Percentiles rank a stretch among this genome's conserved stretches.
phyloP scores from a whole-genome alignment of 768 basidiomycete genomes.

The Auricularia heimuer region DNA sequence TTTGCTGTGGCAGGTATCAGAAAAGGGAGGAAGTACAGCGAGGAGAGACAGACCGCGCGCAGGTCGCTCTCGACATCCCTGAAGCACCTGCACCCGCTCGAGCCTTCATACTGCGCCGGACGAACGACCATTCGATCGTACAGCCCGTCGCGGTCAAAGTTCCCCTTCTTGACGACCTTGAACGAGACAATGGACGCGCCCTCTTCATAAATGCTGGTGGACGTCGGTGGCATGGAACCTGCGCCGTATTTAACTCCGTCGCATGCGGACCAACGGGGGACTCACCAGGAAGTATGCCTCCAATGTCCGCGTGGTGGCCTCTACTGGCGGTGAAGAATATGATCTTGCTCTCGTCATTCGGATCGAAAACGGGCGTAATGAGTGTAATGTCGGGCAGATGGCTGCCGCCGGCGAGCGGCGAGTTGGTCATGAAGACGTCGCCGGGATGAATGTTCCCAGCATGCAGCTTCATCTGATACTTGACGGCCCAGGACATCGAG shows the following conservation, averaged over 20 bases:
- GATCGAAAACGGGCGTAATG: conserved; percentile 80
- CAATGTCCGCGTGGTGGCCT: conserved; percentile 91
- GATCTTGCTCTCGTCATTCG: conserved; percentile 45
- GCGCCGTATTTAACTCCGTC: not conserved
- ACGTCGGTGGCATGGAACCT: conserved; percentile 89
- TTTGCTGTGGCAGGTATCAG: conserved; percentile 47
- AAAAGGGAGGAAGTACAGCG: not conserved
- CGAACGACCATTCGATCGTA: conserved; percentile 72
- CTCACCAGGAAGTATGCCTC: conserved; percentile 70
- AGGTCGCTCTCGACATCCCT: conserved; percentile 86
- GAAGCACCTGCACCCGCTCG: conserved; percentile 79
- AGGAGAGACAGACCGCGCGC: conserved; percentile 55
- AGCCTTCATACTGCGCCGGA: conserved; percentile 73
- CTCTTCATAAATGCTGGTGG: conserved; percentile 85
- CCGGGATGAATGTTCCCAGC: conserved; percentile 69
- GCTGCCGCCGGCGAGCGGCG: conserved; percentile 78
- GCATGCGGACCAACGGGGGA: not conserved
- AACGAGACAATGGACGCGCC: conserved; percentile 86
- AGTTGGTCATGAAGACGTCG: conserved; percentile 90
- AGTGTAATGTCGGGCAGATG: conserved; percentile 86
- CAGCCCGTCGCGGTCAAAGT: conserved; percentile 69
- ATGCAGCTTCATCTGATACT: conserved; percentile 78
- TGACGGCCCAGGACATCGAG: conserved; percentile 34
- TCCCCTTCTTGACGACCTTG: conserved; percentile 77
- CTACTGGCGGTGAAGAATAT: conserved; percentile 91